Conservation (phyloP, 768 basidiomycete species). For the Aureoboletus auriporus region DNA sequence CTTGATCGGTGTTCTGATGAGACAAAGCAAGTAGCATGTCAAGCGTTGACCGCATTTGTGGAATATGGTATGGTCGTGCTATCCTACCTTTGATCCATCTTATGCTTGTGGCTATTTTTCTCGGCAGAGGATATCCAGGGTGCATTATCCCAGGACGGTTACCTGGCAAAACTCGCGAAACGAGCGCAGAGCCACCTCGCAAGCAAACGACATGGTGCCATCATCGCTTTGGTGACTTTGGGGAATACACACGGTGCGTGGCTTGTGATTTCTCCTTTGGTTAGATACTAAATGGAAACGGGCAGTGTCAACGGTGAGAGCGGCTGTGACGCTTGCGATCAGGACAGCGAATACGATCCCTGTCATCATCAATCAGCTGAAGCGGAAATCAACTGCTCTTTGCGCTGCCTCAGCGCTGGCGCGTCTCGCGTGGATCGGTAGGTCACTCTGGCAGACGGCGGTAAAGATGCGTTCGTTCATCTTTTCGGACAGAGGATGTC, state of each 20-base stretch:
- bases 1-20: constrained; percentile 18
- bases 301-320: background rate
- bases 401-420: constrained; percentile 18
- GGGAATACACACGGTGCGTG: constrained; percentile 6
- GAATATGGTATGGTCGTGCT: constrained; percentile 9
- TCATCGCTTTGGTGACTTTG: constrained; percentile 14
- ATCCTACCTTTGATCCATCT: background rate
- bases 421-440: constrained; percentile 17
- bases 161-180: constrained; percentile 14
- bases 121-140: constrained; percentile 8
- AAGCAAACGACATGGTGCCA: constrained; percentile 15
- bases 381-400: constrained; percentile 14
- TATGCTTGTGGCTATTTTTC: background rate
- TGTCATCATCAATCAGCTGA: constrained; percentile 15
- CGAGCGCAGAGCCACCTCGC: constrained; percentile 5
- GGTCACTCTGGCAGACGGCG: background rate
- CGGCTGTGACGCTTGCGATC: constrained; percentile 13
- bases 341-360: constrained; percentile 9
- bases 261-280: background rate
- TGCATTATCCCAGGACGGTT: constrained; percentile 3
- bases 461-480: background rate
- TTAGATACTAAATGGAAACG: background rate
- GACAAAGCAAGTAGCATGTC: constrained; percentile 11
- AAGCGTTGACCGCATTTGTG: constrained; percentile 14
- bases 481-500: constrained; percentile 13